These are phyloP conservation scores for Suillus cothurnatus DNA, from an alignment of 768 basidiomycete species.

Conservation along the genomic window DNA sequence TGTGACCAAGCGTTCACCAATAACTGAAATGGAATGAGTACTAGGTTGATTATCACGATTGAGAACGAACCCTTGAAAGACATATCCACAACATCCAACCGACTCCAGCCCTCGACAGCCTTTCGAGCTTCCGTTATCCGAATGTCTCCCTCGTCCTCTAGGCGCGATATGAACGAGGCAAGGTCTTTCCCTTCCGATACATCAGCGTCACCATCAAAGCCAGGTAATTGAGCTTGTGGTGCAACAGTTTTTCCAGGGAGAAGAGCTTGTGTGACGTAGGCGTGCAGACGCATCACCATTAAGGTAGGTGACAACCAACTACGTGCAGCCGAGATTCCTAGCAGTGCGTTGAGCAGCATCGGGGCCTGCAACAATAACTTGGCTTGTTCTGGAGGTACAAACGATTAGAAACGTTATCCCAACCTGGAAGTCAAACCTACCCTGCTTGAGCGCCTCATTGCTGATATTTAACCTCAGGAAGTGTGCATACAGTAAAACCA, in stretches of 20 bases:
- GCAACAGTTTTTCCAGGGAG: slow-evolving; percentile 50
- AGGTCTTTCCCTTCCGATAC: slow-evolving; percentile 42
- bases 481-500: slow-evolving; percentile 84
- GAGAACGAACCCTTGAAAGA: slow-evolving; percentile 74
- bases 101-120: slow-evolving; percentile 69
- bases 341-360: slow-evolving; percentile 72
- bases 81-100: slow-evolving; percentile 77
- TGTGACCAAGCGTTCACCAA: slow-evolving; percentile 85
- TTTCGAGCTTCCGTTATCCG: slow-evolving; percentile 41
- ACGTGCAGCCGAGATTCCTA: slow-evolving; percentile 81
- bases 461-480: slow-evolving; percentile 66
- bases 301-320: slow-evolving; percentile 88
- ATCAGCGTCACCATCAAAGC: slow-evolving; percentile 49
- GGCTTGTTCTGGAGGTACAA: slow-evolving; percentile 60
- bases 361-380: slow-evolving; percentile 72
- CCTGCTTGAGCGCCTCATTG: slow-evolving; percentile 56
- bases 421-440: slow-evolving; percentile 43
- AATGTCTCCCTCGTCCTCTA: slow-evolving; percentile 56
- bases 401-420: background rate
- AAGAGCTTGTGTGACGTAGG: slow-evolving; percentile 83
- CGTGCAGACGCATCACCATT: slow-evolving; percentile 78
- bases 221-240: slow-evolving; percentile 77
- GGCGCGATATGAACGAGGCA: slow-evolving; percentile 45
- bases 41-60: slow-evolving; percentile 7
- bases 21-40: slow-evolving; percentile 51